Evolutionary conservation across 805 yeast species (phyloP), one percentile per base, ranked within the genome.

Genomic region (Pichia eremophila): DNA sequence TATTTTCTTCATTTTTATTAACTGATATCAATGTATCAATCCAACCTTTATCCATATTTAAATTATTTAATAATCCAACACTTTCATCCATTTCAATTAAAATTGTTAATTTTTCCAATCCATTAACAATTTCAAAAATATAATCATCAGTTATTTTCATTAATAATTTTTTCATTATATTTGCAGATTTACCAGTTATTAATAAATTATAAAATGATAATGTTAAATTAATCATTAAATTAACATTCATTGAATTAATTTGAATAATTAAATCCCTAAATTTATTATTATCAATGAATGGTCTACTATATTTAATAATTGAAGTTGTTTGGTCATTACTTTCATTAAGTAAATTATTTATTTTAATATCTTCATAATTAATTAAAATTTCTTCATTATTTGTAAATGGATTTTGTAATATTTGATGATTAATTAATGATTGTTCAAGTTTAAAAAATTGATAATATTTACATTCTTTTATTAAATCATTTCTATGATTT

Each of bases 401-500:
- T 0, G 70, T 58, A 52, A 77, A 70, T 0, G 86, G 83, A 54
- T 85, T 83, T 42, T 62, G 61, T 1, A 65, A 50, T 12, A 83
- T 69, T 28, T 62, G 62, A 55, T 74, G 77, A 43, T 74, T 73
- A n/a, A 84, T 63, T 25, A 89, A 60, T 50, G 72, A 65, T 65
- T 88, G 95, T 60, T 85, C 95, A 37, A 89, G 67, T 36, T 80
- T 88, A 42, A 77, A 66, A 55, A 89, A 83, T 42, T 91, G 70
- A 62, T 86, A 89, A 64, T 84, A 89, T 41, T 75, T 71, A 53
- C 95, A 85, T 59, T 89, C 97, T 45, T 70, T 70, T 9, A 83
- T 62, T 49, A 89, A 67, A 15, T 75, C 62, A 10, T 65, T 61
- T 39, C 96, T 70, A 58, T 81, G 85, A 1, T 63, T 61, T 39